phyloP scores from a whole-genome alignment of 345 rosid genomes.

The Bretschneidera sinensis region DNA sequence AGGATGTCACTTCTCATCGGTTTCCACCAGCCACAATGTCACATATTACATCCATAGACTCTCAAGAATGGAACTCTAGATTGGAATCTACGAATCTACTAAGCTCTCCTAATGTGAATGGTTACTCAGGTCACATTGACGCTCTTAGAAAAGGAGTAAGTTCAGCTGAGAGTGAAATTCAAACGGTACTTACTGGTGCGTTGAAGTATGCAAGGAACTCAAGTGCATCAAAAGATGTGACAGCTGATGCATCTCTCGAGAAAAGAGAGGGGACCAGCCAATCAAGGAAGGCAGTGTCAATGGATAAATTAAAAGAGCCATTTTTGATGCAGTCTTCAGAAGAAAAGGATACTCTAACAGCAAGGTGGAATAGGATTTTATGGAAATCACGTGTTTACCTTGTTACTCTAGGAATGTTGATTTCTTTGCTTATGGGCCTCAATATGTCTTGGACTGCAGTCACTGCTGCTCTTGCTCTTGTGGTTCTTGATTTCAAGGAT shows the following conservation, averaged over 20 bases:
- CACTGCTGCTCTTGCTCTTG: too few species aligned
- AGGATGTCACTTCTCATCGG: conserved; percentile 52
- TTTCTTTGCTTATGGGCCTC: too few species aligned
- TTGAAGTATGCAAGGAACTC: conserved; percentile 34
- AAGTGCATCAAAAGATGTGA: conserved; percentile 39
- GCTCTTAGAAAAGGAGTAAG: conserved; percentile 41
- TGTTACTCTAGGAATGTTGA: too few species aligned
- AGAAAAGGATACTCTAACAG: too few species aligned
- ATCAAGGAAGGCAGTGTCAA: too few species aligned
- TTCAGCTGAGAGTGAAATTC: conserved; percentile 39
- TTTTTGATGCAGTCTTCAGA: too few species aligned
- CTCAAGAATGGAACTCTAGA: conserved; percentile 40
- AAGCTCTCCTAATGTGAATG: conserved; percentile 20
- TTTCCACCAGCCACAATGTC: conserved; percentile 72
- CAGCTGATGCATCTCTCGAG: conserved; percentile 8
- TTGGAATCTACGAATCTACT: conserved; percentile 27
- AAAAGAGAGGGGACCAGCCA: conserved; percentile 28
- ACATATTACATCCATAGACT: conserved; percentile 34
- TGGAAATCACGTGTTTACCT: too few species aligned
- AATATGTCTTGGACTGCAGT: too few species aligned
- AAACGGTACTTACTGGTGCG: conserved; percentile 5
- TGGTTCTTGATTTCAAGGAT: too few species aligned
- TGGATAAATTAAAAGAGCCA: too few species aligned
- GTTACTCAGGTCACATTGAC: conserved; percentile 19
- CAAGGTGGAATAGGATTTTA: too few species aligned